Evolutionary conservation across 305 asterid species (phyloP), one percentile per base, ranked within the genome.

Genomic region (Ruellia speciosa): DNA sequence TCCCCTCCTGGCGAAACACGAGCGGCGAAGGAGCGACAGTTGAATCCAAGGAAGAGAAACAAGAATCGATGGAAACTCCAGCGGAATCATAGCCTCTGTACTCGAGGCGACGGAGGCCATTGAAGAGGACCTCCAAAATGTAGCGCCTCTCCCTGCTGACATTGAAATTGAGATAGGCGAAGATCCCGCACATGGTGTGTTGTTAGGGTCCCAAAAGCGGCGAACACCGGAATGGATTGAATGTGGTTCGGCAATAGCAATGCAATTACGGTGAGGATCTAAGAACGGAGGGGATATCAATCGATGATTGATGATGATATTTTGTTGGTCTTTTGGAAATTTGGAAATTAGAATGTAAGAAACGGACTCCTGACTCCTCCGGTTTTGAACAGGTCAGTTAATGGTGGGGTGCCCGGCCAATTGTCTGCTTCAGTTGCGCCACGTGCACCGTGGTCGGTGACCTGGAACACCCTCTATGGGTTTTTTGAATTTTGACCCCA

Each of bases 21-120:
- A 87, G 89, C 14, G 92, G 85, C 8, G 82, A 73, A 14, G 77
- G 60, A 61, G 43, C 41, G 53, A 33, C 54, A 57, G 2, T 45
- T 33, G 52, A 70, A 70, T 49, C 50, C 3, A 66, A 46, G 45
- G 54, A 54, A 9, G 9, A 24, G 56, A 9, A 14, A 12, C 82
- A 69, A 62, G 79, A 70, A 63, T 88, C 98, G 49, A 92, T 82
- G 54, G 96, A 80, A 54, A 92, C 72, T 17, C 98, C 98, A 51
- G 98, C 83, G 51, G 98, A 92, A 81, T 92, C 98, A 28, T 92
- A 92, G 54, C 98, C 98, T 66, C 99, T 71, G 65, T 92, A 92
- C 84, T 92, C 99, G 81, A 92, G 67, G 28, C 99, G 94, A 9
- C 99, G 83, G 69, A 92, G 86, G 20, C 99, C 99, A 66, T 86